Evolutionary conservation across 768 basidiomycete genomes (phyloP), one percentile per base, ranked within the genome.

Genomic region (Lactarius hengduanensis): DNA sequence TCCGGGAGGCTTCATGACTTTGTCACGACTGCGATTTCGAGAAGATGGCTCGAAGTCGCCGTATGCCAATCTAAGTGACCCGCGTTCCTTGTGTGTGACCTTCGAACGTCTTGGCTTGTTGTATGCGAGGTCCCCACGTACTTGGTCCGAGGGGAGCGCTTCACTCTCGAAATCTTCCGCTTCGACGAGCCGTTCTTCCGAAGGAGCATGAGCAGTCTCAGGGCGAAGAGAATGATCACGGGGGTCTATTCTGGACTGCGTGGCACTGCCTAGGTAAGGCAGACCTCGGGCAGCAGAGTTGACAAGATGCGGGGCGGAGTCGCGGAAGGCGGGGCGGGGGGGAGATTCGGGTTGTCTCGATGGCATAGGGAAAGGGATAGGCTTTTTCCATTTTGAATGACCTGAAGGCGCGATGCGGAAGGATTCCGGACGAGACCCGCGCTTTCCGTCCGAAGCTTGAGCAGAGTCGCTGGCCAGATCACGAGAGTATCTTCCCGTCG

Each of bases 61-160:
- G 50, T 40, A 54, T 26, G 59, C 20, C 41, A 41, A 50, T 50
- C 22, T 50, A n/a, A 71, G 50, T 20, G 70, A 67, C 11, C 65
- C 59, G 1, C 68, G 70, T 34, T 66, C 64, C 43, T 69, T 71
- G 45, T 60, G 60, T 6, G 36, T 16, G 18, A 57, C 10, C 54
- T 59, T 69, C 11, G 38, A 22, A 20, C 65, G 67, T n/a, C 63
- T 70, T 34, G 15, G 43, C 36, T 56, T 69, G 41, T 40, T 20
- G 3, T 57, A 45, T n/a, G 36, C 62, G 32, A 36, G 30, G 41
- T 8, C 4, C n/a, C 36, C 55, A 26, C 26, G 64, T 26, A 30
- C 55, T 53, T 57, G 26, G 59, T 61, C 55, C 4, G 30, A 28
- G 53, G 36, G 43, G 28, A 45, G 4, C 16, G 26, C 26, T 26